Base-by-base conservation (phyloP, 2,329 filamentous ascomycete species). In the Mycosphaerella sp. region DNA sequence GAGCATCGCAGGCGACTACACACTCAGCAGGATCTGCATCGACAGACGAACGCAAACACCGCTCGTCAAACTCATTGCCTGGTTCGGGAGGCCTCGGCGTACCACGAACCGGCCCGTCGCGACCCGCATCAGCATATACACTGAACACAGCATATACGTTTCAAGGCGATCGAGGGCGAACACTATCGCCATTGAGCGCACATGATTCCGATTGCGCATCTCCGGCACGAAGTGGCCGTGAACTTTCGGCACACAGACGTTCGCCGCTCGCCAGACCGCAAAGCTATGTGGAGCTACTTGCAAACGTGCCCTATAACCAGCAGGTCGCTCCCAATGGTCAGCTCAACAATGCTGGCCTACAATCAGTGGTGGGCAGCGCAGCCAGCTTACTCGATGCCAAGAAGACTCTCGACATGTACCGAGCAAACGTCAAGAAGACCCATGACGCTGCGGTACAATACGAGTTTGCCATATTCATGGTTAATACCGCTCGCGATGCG, bases 381-480 rank as follows among this genome's bases (percentile, higher is more conserved):
- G 91, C 91, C 3, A 95, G 90, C 16, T 77, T 98, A 10, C 79
- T 98, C 27, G 90, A 89, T 64, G 85, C 88, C 30, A 87, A 91
- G 66, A 90, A 97, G 72, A 98, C 93, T 1, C 79, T 98, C 43
- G 90, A 97, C 49, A 96, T 97, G 91, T 98, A 98, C 69, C 81
- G 91, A 40, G 85, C 86, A 49, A 98, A 97, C 65, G 88, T 96
- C 52, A 97, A 96, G 74, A 98, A 98, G 75, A 95, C 93, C 2
- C 93, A 86, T 56, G 89, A 96, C 68, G 78, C 85, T 13, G 84
- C 86, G 3, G 87, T 95, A 30, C 89, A 96, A 69, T 97, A 97
- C 69, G 93, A 95, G 27, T 97, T 98, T 71, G 93, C 93, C 2
- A 80, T 97, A 34, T 95, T 95, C 68, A 82, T 98, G 74, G 85